Conservation (phyloP, 495 filamentous ascomycete genomes). For the Podospora australis region DNA sequence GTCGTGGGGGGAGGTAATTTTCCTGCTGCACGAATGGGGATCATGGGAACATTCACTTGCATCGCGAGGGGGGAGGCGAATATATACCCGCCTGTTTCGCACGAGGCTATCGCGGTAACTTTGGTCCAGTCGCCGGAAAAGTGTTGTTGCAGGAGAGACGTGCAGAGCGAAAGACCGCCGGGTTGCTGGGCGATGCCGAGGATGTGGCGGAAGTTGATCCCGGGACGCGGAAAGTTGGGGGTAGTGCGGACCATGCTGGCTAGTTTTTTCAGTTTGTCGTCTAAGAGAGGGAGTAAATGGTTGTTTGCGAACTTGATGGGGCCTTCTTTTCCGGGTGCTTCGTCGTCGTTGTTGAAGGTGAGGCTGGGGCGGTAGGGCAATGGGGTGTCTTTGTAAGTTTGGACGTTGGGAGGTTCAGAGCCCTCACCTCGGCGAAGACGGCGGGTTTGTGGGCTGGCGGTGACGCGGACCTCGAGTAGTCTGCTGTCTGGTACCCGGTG, state of each 20-base stretch:
- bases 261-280: constrained; percentile 45
- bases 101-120: constrained; percentile 43
- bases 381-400: background rate
- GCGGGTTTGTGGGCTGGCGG: constrained; percentile 40
- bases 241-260: constrained; percentile 45
- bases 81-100: constrained; percentile 54
- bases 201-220: constrained; percentile 53
- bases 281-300: constrained; percentile 45
- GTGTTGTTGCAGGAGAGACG: constrained; percentile 43
- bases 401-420: background rate
- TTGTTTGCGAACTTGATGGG: constrained; percentile 41
- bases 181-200: constrained; percentile 52
- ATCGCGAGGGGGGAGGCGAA: constrained; percentile 50
- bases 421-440: constrained; percentile 31
- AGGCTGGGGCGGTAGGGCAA: background rate
- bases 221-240: constrained; percentile 46
- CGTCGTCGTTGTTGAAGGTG: constrained; percentile 27
- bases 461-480: constrained; percentile 49
- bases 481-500: constrained; percentile 51
- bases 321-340: too few species aligned
- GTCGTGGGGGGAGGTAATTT: constrained; percentile 58
- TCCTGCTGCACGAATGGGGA: constrained; percentile 50
- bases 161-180: constrained; percentile 49
- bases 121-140: constrained; percentile 47
- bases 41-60: constrained; percentile 42